Evolutionary conservation across 139 green algal species (phyloP).

Genomic region (Raphidocelis subcapitata): DNA sequence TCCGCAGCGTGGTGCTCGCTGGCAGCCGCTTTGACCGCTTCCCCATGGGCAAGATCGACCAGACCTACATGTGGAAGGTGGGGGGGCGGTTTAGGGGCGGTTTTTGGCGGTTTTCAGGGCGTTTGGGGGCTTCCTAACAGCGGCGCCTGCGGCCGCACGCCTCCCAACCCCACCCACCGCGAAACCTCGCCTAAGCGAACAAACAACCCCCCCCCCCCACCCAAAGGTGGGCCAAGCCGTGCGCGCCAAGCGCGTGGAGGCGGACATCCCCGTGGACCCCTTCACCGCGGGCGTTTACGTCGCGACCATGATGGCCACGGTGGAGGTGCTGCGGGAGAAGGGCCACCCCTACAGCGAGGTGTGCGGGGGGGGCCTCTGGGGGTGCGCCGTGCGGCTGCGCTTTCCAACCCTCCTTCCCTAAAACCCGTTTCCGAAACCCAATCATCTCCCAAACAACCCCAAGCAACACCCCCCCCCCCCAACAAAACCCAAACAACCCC

Average conservation of each 20-base stretch:
- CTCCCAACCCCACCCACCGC: no score
- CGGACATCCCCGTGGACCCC: conserved; percentile 94
- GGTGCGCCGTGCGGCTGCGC: no score
- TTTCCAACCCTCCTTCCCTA: no score
- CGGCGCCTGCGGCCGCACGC: no score
- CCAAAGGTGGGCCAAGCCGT: conserved; percentile 85
- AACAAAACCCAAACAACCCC: no score
- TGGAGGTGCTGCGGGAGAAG: conserved; percentile 85
- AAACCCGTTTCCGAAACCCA: no score
- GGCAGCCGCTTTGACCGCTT: conserved; percentile 91
- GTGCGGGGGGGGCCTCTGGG: no score
- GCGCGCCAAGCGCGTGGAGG: conserved; percentile 77
- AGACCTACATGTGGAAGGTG: conserved; percentile 98
- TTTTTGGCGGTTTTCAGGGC: no score
- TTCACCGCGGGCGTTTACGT: conserved; percentile 99
- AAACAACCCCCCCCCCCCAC: neutral
- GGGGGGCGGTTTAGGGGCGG: neutral
- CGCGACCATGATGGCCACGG: conserved; percentile 98
- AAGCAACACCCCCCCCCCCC: no score
- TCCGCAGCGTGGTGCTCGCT: conserved; percentile 94
- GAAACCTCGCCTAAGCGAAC: no score
- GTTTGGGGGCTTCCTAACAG: no score
- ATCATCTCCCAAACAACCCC: no score
- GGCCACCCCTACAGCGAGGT: conserved; percentile 95
- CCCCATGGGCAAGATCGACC: conserved; percentile 99